Percentiles rank a stretch among this genome's conserved stretches.
phyloP scores from a whole-genome alignment of 257 asterid genomes.

The Salvia rosmarinus region DNA sequence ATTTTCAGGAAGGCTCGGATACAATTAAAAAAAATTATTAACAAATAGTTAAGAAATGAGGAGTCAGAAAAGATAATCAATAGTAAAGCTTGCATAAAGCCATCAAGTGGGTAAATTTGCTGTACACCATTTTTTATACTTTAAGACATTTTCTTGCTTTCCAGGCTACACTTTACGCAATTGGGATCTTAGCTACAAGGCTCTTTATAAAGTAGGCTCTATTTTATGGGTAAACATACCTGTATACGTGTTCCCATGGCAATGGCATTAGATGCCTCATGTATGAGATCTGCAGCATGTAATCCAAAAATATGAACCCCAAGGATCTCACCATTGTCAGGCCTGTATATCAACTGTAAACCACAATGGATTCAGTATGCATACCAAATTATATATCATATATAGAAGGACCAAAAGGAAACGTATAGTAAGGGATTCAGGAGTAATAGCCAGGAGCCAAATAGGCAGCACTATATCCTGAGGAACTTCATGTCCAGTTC shows the following conservation, averaged over 20 bases:
- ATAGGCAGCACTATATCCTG: not conserved
- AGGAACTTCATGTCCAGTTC: not conserved
- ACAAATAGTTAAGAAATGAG: not conserved
- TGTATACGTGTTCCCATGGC: constrained; percentile 86
- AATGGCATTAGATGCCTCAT: constrained; percentile 91
- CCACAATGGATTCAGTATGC: constrained; percentile 38
- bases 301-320: constrained; percentile 92
- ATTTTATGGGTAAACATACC: constrained; percentile 47
- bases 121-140: not conserved
- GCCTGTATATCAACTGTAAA: constrained; percentile 85
- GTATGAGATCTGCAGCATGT: constrained; percentile 97
- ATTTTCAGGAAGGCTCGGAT: not conserved
- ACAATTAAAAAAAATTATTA: constrained; percentile 9
- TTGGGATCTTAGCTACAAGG: not conserved
- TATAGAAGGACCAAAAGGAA: not conserved
- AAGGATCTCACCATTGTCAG: constrained; percentile 90
- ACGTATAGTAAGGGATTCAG: not conserved
- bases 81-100: not conserved
- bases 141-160: constrained; percentile 24
- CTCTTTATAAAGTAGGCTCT: constrained; percentile 21
- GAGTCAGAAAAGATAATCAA: not conserved
- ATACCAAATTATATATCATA: constrained; percentile 15
- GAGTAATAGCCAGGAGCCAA: not conserved
- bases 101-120: constrained; percentile 1
- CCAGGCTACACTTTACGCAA: not conserved